A percentile compares a stretch with the other conserved stretches of the same genome.
These are phyloP conservation scores for Carex myosuroides DNA, from an alignment of 176 grass and related monocot genomes.

Conservation along the genomic window DNA sequence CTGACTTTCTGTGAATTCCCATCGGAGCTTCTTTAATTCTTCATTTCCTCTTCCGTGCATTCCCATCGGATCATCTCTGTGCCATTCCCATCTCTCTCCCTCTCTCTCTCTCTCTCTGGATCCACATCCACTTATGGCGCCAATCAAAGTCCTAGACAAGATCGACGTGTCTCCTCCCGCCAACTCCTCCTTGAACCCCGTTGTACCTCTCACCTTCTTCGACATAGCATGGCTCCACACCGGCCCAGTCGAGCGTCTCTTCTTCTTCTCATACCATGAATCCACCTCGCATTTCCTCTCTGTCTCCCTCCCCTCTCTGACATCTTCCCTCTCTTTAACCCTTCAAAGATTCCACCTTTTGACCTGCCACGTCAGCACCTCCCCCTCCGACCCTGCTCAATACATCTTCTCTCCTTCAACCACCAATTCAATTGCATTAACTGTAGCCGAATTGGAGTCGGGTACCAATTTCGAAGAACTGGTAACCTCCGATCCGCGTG, in stretches of 20 bases:
- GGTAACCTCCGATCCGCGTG: background rate
- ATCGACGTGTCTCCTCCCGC: slow-evolving; percentile 16
- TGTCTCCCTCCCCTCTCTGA: slow-evolving; percentile 29
- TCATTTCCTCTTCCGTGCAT: background rate
- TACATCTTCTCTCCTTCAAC: slow-evolving; percentile 19
- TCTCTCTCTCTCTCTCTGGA: background rate
- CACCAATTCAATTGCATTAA: slow-evolving; percentile 25
- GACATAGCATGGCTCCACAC: slow-evolving; percentile 38
- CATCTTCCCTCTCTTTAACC: slow-evolving; percentile 34
- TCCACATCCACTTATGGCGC: background rate
- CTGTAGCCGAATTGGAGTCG: slow-evolving; percentile 16
- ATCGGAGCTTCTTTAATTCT: background rate
- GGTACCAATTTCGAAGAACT: slow-evolving; percentile 21
- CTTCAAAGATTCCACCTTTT: slow-evolving; percentile 46
- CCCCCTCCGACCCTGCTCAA: background rate
- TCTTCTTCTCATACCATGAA: slow-evolving; percentile 38
- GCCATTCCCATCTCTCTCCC: background rate
- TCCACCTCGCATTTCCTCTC: slow-evolving; percentile 21
- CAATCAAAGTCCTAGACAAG: slow-evolving; percentile 22
- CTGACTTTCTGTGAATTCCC: background rate
- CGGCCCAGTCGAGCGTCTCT: slow-evolving; percentile 52
- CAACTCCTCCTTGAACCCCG: background rate
- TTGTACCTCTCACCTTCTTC: slow-evolving; percentile 42
- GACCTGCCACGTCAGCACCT: slow-evolving; percentile 15
- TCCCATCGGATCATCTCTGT: background rate